A percentile compares a stretch with the other conserved stretches of the same genome.
These are phyloP conservation scores for Lactarius trivialis DNA, from an alignment of 768 basidiomycete genomes.

Conservation along the genomic window DNA sequence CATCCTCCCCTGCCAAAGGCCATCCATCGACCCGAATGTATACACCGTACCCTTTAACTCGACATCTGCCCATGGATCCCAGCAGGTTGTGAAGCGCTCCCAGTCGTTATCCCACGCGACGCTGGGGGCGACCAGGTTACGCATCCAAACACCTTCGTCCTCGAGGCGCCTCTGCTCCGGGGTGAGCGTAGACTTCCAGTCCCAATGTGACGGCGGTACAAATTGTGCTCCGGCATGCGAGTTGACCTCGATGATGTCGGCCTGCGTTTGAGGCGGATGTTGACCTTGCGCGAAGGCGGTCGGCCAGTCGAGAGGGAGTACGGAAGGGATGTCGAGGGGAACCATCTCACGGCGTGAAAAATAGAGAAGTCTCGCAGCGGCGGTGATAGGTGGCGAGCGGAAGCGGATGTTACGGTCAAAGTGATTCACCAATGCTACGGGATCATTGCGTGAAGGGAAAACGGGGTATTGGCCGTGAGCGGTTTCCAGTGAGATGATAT, in stretches of 20 bases:
- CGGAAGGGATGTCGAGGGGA: conserved; percentile 36
- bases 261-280: conserved; percentile 42
- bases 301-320: conserved; percentile 33
- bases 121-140: conserved; percentile 33
- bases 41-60: conserved; percentile 35
- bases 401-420: conserved; percentile 25
- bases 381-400: conserved; percentile 41
- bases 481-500: conserved; percentile 30
- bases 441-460: conserved; percentile 31
- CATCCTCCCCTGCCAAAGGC: conserved; percentile 59
- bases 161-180: conserved; percentile 26
- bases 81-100: conserved; percentile 46
- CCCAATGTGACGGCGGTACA: conserved; percentile 25
- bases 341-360: conserved; percentile 49
- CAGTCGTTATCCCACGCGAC: conserved; percentile 50
- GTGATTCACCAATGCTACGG: conserved; percentile 22
- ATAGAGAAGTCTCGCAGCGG: conserved; percentile 58
- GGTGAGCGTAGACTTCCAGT: conserved; percentile 25
- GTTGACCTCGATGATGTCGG: conserved; percentile 57
- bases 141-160: conserved; percentile 26
- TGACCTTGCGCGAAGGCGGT: conserved; percentile 29
- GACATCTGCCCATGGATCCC: conserved; percentile 31
- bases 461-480: conserved; percentile 44
- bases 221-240: conserved; percentile 34
- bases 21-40: conserved; percentile 45